Conservation (phyloP, 306 rosid genomes). For the Alnus rubra region DNA sequence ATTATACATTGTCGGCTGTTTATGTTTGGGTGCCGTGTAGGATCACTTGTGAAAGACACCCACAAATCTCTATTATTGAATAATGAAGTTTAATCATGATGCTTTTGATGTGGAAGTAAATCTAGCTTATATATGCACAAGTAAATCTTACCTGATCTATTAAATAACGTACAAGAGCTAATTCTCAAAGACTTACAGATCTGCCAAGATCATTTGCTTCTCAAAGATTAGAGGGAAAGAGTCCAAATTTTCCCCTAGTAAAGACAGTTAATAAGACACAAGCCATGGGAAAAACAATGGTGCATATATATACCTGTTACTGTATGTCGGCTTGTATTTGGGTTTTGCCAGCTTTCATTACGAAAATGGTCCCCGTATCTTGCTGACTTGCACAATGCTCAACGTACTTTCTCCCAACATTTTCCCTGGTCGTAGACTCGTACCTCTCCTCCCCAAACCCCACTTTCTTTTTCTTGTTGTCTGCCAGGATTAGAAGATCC, state of each 20-base stretch:
- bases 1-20: background rate
- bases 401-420: background rate
- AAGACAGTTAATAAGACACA: constrained; percentile 22
- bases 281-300: background rate
- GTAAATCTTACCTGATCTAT: no score
- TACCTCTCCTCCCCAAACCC: background rate
- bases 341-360: background rate
- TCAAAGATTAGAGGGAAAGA: background rate
- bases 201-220: background rate
- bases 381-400: background rate
- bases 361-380: background rate
- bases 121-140: no score
- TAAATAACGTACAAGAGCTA: no score
- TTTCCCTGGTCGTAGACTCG: background rate
- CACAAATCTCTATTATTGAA: constrained; percentile 13
- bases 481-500: no score
- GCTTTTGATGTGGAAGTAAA: background rate
- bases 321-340: background rate
- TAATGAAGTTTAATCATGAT: constrained; percentile 16
- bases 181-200: constrained; percentile 10
- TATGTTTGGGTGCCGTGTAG: constrained; percentile 7
- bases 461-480: no score
- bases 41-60: background rate
- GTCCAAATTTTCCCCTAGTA: constrained; percentile 12
- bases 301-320: background rate